Evolutionary conservation across 441 rosid genomes (phyloP).

Genomic region (Brassica hybrid): DNA sequence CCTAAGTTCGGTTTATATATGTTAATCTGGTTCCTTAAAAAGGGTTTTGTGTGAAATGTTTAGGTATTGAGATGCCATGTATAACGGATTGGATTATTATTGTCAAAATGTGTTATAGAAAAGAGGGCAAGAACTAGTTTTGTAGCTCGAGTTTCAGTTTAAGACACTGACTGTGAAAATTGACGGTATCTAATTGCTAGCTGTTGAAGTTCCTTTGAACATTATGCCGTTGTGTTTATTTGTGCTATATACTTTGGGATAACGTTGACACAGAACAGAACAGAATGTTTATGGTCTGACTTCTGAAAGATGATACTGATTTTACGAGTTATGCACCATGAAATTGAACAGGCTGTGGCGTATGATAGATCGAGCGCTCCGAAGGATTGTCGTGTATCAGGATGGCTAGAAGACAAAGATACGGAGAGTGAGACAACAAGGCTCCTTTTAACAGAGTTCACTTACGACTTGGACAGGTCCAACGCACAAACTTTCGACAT

Average conservation of each 20-base stretch:
- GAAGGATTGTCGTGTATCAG: constrained; percentile 81
- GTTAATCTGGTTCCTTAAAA: not conserved
- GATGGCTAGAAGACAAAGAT: constrained; percentile 68
- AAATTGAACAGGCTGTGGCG: constrained; percentile 70
- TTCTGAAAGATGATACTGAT: too few relatives aligned
- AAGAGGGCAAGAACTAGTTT: constrained; percentile 18
- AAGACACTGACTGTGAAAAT: not conserved
- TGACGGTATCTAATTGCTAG: too few relatives aligned
- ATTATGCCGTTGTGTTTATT: too few relatives aligned
- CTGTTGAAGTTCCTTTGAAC: too few relatives aligned
- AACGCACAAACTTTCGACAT: constrained; percentile 78
- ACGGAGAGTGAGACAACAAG: constrained; percentile 49
- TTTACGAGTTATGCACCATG: not conserved
- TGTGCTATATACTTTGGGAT: too few relatives aligned
- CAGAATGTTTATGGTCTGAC: too few relatives aligned
- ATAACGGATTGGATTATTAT: not conserved
- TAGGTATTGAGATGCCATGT: not conserved
- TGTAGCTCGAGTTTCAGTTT: constrained; percentile 9
- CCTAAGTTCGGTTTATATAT: too few relatives aligned
- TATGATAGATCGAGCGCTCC: constrained; percentile 92
- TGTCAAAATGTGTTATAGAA: not conserved
- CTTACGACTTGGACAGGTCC: constrained; percentile 84
- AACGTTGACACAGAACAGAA: too few relatives aligned
- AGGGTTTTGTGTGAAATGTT: not conserved
- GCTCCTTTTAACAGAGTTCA: constrained; percentile 69